Percentiles rank a stretch among this genome's conserved stretches.
Conservation (phyloP, 352 stramenopile genomes). For the Pythium monospermum region DNA sequence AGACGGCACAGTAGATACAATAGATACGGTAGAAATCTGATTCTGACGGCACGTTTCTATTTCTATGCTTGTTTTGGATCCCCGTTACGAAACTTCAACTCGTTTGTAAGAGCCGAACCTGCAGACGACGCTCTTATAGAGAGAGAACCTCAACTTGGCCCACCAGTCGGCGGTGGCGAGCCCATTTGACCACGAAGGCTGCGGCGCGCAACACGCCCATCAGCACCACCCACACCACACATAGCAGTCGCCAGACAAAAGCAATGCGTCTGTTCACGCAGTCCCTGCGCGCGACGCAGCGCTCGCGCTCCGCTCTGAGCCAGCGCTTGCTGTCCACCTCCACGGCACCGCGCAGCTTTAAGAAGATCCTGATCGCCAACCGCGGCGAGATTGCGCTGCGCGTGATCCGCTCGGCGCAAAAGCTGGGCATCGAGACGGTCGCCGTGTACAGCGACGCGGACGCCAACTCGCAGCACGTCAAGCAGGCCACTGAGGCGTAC, state of each 20-base stretch:
- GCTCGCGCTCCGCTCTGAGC: constrained; percentile 20
- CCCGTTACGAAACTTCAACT: constrained; percentile 22
- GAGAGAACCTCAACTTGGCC: background rate
- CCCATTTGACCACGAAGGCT: background rate
- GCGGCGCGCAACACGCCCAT: background rate
- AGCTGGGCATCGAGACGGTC: constrained; percentile 88
- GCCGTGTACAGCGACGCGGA: constrained; percentile 89
- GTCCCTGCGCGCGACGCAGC: constrained; percentile 12
- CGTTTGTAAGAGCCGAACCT: constrained; percentile 16
- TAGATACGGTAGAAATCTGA: background rate
- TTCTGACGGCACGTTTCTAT: constrained; percentile 13
- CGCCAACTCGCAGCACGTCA: constrained; percentile 67
- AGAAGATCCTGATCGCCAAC: constrained; percentile 91
- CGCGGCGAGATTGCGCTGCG: constrained; percentile 88
- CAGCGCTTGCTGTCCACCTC: constrained; percentile 24
- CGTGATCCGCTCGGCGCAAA: constrained; percentile 78
- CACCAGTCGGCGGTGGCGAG: background rate
- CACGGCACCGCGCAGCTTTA: constrained; percentile 40
- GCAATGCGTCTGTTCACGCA: constrained; percentile 24
- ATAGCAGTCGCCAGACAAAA: too few relatives aligned
- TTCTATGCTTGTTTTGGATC: constrained; percentile 11
- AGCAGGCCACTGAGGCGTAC: constrained; percentile 68
- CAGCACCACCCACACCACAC: background rate
- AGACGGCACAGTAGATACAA: background rate
- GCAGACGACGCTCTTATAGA: constrained; percentile 19